phyloP scores from a whole-genome alignment of 768 basidiomycete genomes.

The Glaciozyma martinii region DNA sequence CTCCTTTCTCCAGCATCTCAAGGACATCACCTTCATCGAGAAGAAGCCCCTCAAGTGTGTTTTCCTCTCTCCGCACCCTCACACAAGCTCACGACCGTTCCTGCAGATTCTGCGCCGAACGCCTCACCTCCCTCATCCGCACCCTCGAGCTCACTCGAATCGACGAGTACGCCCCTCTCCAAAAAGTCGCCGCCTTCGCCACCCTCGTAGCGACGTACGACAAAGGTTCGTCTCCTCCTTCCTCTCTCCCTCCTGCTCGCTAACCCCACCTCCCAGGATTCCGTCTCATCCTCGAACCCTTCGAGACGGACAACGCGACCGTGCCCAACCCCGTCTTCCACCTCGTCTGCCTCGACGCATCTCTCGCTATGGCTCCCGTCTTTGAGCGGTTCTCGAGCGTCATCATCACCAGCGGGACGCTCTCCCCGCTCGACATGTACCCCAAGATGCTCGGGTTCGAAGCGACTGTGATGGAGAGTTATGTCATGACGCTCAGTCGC shows the following conservation, averaged over 20 bases:
- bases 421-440: slow-evolving; percentile 98
- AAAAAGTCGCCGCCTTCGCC: slow-evolving; percentile 92
- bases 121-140: slow-evolving; percentile 83
- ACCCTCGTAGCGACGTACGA: slow-evolving; percentile 97
- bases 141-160: slow-evolving; percentile 80
- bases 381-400: slow-evolving; percentile 98
- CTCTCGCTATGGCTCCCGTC: slow-evolving; percentile 92
- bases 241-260: background rate
- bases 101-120: slow-evolving; percentile 92
- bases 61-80: background rate
- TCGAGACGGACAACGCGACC: slow-evolving; percentile 95
- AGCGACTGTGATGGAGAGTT: slow-evolving; percentile 91
- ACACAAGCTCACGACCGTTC: background rate
- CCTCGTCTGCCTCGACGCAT: slow-evolving; percentile 95
- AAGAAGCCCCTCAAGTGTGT: slow-evolving; percentile 74
- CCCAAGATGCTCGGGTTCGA: slow-evolving; percentile 99
- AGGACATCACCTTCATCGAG: slow-evolving; percentile 98
- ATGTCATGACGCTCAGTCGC: slow-evolving; percentile 92
- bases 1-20: slow-evolving; percentile 93
- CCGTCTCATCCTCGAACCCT: slow-evolving; percentile 90
- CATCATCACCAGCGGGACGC: slow-evolving; percentile 96
- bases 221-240: slow-evolving; percentile 53
- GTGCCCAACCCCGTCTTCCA: slow-evolving; percentile 98
- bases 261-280: slow-evolving; percentile 54
- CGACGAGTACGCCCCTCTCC: slow-evolving; percentile 83